Conservation (phyloP, 2,329 filamentous ascomycete genomes). For the Ophiostoma ips region DNA sequence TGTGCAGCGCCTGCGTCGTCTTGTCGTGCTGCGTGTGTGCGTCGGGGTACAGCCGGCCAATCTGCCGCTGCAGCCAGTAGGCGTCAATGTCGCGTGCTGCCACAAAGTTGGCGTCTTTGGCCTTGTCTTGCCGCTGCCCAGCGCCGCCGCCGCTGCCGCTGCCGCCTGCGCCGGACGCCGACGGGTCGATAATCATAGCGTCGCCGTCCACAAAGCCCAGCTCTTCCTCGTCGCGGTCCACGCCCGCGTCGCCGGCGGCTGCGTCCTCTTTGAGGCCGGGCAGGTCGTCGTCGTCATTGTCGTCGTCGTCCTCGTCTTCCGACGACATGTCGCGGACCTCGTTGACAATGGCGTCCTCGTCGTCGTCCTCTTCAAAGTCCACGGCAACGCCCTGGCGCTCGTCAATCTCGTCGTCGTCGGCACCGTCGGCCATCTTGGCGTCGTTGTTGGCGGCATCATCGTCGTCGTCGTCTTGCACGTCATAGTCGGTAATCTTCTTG, state of each 20-base stretch:
- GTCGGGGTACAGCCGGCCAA: constrained; percentile 77
- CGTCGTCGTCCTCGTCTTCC: constrained; percentile 61
- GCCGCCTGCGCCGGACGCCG: constrained; percentile 35
- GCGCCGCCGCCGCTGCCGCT: constrained; percentile 29
- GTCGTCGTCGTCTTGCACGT: constrained; percentile 90
- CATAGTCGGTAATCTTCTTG: constrained; percentile 98
- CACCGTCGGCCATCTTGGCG: constrained; percentile 55
- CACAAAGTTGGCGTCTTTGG: constrained; percentile 48
- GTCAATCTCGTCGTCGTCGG: constrained; percentile 63
- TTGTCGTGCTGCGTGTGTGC: constrained; percentile 90
- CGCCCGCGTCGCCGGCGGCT: constrained; percentile 34
- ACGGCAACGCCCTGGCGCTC: constrained; percentile 94
- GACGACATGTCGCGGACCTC: constrained; percentile 83
- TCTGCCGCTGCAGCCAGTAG: constrained; percentile 91
- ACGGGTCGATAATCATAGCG: constrained; percentile 64
- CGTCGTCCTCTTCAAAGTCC: constrained; percentile 86
- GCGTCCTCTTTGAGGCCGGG: constrained; percentile 38
- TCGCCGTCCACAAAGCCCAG: constrained; percentile 45
- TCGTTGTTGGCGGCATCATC: constrained; percentile 92
- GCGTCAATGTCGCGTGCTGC: constrained; percentile 86
- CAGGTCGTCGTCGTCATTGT: constrained; percentile 53
- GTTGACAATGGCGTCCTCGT: constrained; percentile 63
- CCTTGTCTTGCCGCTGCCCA: constrained; percentile 28
- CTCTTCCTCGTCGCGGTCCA: constrained; percentile 35
- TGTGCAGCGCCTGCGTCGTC: constrained; percentile 68